Percentiles rank a stretch among this genome's conserved stretches.
These are phyloP conservation scores for Lachancea nothofagi DNA, from an alignment of 805 yeast genomes.

Conservation along the genomic window DNA sequence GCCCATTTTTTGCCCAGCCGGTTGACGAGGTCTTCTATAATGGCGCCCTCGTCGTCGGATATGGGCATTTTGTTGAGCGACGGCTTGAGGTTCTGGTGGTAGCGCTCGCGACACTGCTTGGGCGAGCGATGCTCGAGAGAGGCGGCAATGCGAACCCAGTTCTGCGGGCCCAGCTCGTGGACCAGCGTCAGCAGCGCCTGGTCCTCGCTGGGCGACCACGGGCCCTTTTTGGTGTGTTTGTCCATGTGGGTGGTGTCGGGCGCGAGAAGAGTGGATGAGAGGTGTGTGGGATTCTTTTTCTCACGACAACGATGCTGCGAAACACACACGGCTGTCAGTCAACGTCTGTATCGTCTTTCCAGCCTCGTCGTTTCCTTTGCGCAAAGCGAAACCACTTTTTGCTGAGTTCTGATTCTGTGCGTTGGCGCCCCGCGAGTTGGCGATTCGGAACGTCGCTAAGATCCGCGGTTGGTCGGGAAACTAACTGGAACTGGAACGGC, in stretches of 20 bases:
- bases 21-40: constrained; percentile 72
- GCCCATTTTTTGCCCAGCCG: constrained; percentile 91
- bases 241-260: constrained; percentile 1
- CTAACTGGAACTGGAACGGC: no score
- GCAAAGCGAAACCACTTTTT: no score
- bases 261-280: no score
- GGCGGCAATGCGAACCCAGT: constrained; percentile 84
- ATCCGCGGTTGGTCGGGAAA: no score
- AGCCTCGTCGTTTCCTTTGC: no score
- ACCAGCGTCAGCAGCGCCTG: constrained; percentile 64
- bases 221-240: constrained; percentile 42
- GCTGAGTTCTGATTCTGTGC: no score
- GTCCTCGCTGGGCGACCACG: constrained; percentile 89
- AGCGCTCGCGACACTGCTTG: constrained; percentile 86
- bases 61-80: constrained; percentile 76
- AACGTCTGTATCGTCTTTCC: no score
- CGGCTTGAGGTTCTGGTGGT: constrained; percentile 88
- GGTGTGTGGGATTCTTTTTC: no score
- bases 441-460: no score
- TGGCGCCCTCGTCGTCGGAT: constrained; percentile 73
- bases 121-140: constrained; percentile 74
- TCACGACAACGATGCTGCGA: no score
- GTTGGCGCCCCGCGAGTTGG: no score
- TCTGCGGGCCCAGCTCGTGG: constrained; percentile 66
- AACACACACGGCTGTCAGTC: no score